These are phyloP conservation scores for Russula virescens DNA, from an alignment of 768 basidiomycete species.

Conservation along the genomic window DNA sequence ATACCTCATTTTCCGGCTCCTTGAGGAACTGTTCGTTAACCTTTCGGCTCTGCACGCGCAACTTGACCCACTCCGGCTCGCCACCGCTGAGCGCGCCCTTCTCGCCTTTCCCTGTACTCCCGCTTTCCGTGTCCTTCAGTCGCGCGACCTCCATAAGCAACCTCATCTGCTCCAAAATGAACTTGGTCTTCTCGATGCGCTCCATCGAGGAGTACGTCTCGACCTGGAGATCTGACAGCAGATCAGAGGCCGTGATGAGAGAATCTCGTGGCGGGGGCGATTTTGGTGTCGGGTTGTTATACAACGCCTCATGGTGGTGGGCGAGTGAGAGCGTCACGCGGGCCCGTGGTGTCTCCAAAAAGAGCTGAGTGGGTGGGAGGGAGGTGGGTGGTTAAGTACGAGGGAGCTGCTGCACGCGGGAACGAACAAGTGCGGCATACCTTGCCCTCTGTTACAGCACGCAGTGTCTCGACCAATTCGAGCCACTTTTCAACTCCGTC, in stretches of 20 bases:
- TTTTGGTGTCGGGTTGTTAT: slow-evolving; percentile 40
- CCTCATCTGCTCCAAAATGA: slow-evolving; percentile 97
- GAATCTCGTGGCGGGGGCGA: slow-evolving; percentile 43
- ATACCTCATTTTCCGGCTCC: slow-evolving; percentile 80
- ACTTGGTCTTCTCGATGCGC: slow-evolving; percentile 94
- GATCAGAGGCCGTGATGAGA: slow-evolving; percentile 80
- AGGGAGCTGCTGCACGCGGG: background rate
- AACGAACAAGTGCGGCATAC: slow-evolving; percentile 37
- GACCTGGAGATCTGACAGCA: slow-evolving; percentile 92
- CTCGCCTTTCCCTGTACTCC: slow-evolving; percentile 42
- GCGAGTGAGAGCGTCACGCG: slow-evolving; percentile 87
- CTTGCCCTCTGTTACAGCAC: slow-evolving; percentile 95
- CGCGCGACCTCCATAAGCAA: slow-evolving; percentile 72
- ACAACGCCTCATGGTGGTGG: slow-evolving; percentile 74
- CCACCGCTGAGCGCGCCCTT: slow-evolving; percentile 63
- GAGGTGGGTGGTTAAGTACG: background rate
- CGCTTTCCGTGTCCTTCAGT: slow-evolving; percentile 62
- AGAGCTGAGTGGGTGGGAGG: slow-evolving; percentile 54
- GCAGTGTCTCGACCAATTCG: slow-evolving; percentile 81
- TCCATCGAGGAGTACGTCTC: slow-evolving; percentile 99
- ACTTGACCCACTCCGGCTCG: slow-evolving; percentile 90
- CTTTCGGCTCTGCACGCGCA: slow-evolving; percentile 86
- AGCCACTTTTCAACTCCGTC: slow-evolving; percentile 76
- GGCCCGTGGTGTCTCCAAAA: slow-evolving; percentile 93
- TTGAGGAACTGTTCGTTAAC: slow-evolving; percentile 92